These are phyloP conservation scores for Ceratocystis huliohia DNA, from an alignment of 2,329 filamentous ascomycete species.

Conservation along the genomic window DNA sequence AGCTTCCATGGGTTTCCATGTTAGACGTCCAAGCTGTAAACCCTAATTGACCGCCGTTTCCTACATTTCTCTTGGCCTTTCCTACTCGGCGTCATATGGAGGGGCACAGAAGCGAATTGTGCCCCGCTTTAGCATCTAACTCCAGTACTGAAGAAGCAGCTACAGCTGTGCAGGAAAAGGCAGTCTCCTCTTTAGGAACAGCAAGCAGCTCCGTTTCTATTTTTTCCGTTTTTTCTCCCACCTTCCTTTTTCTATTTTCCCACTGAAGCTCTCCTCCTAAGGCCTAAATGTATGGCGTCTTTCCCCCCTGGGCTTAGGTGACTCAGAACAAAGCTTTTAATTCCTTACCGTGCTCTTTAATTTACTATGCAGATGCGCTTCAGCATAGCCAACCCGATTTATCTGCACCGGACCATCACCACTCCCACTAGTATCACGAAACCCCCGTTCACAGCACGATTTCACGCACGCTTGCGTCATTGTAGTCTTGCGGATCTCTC, in stretches of 20 bases:
- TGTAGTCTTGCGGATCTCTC: neutral
- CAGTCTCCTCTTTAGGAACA: neutral
- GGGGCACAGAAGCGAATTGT: neutral
- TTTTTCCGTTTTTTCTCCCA: neutral
- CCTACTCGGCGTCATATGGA: neutral
- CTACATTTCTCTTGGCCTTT: too few species aligned
- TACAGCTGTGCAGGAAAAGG: too few species aligned
- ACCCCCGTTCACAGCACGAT: neutral
- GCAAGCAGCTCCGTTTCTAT: neutral
- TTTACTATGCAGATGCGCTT: conserved; percentile 11
- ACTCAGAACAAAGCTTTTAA: conserved; percentile 13
- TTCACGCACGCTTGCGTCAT: neutral
- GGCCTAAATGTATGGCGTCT: conserved; percentile 9
- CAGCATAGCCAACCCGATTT: conserved; percentile 2
- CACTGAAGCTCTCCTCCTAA: neutral
- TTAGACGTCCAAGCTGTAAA: neutral
- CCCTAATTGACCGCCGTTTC: neutral
- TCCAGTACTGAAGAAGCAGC: neutral
- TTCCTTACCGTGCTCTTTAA: too few species aligned
- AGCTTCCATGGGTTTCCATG: neutral
- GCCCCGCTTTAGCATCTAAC: neutral
- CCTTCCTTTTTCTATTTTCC: neutral
- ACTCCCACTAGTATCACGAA: neutral
- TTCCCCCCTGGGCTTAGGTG: conserved; percentile 3
- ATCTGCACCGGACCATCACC: conserved; percentile 9